A percentile compares a stretch with the other conserved stretches of the same genome.
Conservation (phyloP, 177 flowering plant genomes). For the Vitis hybrid region DNA sequence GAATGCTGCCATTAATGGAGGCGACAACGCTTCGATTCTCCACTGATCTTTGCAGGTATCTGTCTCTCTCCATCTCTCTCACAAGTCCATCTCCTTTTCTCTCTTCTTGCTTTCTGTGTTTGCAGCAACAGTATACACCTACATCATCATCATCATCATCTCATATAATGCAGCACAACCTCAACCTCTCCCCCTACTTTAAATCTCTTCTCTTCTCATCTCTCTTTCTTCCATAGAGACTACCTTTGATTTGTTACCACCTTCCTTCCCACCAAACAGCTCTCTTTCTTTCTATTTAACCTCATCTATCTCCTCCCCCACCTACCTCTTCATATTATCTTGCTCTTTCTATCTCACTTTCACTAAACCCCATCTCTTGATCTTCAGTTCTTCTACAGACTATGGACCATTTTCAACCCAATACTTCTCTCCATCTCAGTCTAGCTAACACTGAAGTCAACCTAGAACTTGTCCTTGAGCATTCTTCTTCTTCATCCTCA, state of each 20-base stretch:
- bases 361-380: slow-evolving; percentile 3
- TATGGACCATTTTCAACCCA: slow-evolving; percentile 47
- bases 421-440: slow-evolving; percentile 45
- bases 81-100: background rate
- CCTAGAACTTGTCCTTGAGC: slow-evolving; percentile 52
- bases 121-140: slow-evolving; percentile 25
- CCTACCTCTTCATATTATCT: background rate
- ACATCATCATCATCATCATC: slow-evolving; percentile 4
- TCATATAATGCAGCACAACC: slow-evolving; percentile 20
- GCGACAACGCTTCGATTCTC: slow-evolving; percentile 58
- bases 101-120: slow-evolving; percentile 21
- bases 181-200: slow-evolving; percentile 1
- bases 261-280: background rate
- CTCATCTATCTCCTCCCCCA: background rate
- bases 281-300: slow-evolving; percentile 4
- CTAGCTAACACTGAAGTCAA: slow-evolving; percentile 32
- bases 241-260: background rate
- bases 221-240: background rate
- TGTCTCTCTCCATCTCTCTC: slow-evolving; percentile 31
- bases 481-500: slow-evolving; percentile 36
- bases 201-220: background rate
- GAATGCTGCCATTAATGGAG: slow-evolving; percentile 53
- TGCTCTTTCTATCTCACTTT: background rate
- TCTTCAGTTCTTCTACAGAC: slow-evolving; percentile 9
- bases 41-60: slow-evolving; percentile 38